These are phyloP conservation scores for Coelastrella sp. DNA, from an alignment of 139 green algal genomes.

Conservation along the genomic window DNA sequence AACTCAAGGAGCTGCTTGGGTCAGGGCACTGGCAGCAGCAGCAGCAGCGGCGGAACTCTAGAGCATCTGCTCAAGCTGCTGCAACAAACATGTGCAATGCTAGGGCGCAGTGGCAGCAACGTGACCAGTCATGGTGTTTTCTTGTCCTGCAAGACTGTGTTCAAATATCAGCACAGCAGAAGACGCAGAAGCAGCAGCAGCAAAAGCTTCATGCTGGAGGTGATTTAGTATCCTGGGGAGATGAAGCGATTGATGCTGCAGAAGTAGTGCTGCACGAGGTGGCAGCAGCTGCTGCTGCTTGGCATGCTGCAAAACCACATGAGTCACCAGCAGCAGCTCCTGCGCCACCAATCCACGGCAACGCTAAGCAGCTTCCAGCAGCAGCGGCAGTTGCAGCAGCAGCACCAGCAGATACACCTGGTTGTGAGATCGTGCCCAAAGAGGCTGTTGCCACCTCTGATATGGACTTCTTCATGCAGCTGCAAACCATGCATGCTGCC, in stretches of 20 bases:
- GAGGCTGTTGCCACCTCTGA: background rate
- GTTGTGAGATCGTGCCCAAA: background rate
- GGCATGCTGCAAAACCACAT: no score
- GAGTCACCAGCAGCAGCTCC: no score
- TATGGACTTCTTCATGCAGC: background rate
- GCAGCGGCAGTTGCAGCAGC: constrained; percentile 1
- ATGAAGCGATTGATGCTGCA: no score
- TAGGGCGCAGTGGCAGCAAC: background rate
- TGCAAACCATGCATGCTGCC: no score
- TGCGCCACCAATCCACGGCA: no score
- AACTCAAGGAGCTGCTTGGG: background rate
- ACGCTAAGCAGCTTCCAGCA: no score
- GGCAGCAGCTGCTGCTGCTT: background rate
- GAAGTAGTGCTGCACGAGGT: no score
- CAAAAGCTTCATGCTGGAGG: background rate
- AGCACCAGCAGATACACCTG: background rate
- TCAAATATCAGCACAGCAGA: background rate
- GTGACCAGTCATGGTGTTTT: no score
- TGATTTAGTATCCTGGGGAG: no score
- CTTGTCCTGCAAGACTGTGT: background rate
- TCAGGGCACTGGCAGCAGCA: background rate
- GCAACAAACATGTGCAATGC: background rate
- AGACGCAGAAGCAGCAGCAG: background rate
- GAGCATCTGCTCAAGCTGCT: background rate
- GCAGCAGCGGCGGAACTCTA: background rate